Evolutionary conservation across 306 rosid genomes (phyloP).

Genomic region (Lathyrus aphaca): DNA sequence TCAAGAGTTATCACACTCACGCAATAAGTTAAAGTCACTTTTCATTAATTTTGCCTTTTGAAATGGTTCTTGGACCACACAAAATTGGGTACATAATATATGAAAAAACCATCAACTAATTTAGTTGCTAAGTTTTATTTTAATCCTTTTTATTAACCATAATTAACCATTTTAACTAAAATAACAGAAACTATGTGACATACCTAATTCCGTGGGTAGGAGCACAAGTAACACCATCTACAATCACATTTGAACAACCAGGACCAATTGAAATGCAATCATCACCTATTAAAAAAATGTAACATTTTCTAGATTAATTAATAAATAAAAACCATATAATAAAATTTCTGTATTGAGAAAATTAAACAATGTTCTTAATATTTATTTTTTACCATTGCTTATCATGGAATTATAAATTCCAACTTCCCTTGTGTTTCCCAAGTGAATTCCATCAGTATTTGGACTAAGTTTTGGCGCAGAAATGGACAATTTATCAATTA

Average conservation of each 20-base stretch:
- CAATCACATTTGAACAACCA: constrained; percentile 77
- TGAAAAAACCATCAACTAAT: constrained; percentile 2
- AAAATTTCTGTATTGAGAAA: constrained; percentile 16
- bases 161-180: constrained; percentile 22
- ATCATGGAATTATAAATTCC: constrained; percentile 74
- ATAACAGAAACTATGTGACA: constrained; percentile 28
- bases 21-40: constrained; percentile 27
- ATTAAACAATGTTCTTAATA: not conserved
- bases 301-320: not conserved
- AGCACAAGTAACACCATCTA: constrained; percentile 84
- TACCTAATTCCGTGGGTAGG: constrained; percentile 98
- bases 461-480: constrained; percentile 96
- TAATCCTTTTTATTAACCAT: not conserved
- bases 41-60: constrained; percentile 16
- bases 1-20: constrained; percentile 27
- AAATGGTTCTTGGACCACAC: constrained; percentile 28
- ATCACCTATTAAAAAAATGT: constrained; percentile 62
- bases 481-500: constrained; percentile 63
- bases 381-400: constrained; percentile 65
- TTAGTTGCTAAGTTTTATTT: not conserved
- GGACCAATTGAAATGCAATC: constrained; percentile 97
- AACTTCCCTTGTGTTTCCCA: constrained; percentile 68
- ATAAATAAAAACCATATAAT: not conserved
- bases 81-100: constrained; percentile 1
- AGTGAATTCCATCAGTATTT: constrained; percentile 92